These are phyloP conservation scores for Mycena galericulata DNA, from an alignment of 768 basidiomycete species.

Conservation along the genomic window DNA sequence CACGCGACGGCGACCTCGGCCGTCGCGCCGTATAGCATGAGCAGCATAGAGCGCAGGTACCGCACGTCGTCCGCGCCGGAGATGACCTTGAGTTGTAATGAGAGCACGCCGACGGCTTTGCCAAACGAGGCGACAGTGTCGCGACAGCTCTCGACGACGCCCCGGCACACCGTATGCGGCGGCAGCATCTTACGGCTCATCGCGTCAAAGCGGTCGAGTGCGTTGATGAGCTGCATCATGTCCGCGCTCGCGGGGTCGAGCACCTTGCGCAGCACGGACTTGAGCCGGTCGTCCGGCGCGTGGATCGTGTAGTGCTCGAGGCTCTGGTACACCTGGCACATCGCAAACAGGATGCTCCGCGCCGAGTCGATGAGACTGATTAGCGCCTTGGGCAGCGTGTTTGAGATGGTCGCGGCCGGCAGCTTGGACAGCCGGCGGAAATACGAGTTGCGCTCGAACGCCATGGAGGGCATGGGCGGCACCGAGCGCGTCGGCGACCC, in stretches of 20 bases:
- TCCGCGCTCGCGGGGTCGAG: constrained; percentile 87
- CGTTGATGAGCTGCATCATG: constrained; percentile 86
- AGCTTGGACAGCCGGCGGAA: constrained; percentile 92
- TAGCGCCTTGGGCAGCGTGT: constrained; percentile 77
- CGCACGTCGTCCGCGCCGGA: constrained; percentile 84
- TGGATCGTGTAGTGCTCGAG: constrained; percentile 89
- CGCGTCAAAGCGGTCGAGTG: constrained; percentile 92
- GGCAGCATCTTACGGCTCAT: constrained; percentile 78
- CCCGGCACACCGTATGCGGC: constrained; percentile 77
- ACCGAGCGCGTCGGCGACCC: constrained; percentile 52
- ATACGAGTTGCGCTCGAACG: constrained; percentile 90
- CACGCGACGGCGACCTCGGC: constrained; percentile 91
- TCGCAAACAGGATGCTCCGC: constrained; percentile 90
- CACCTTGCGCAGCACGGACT: constrained; percentile 84
- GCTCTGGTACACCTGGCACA: constrained; percentile 91
- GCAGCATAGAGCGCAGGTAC: constrained; percentile 85
- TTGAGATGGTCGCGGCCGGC: constrained; percentile 68
- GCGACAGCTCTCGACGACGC: constrained; percentile 84
- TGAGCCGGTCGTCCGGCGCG: constrained; percentile 84
- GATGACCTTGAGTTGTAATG: constrained; percentile 83
- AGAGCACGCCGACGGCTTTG: constrained; percentile 88
- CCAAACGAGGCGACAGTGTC: constrained; percentile 87
- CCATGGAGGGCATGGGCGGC: constrained; percentile 67
- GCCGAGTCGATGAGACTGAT: constrained; percentile 85
- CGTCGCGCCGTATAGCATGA: constrained; percentile 90